Percentiles rank a stretch among this genome's conserved stretches.
Evolutionary conservation across 2,329 filamentous ascomycete species (phyloP).

Genomic region (Botrytis galanthina): DNA sequence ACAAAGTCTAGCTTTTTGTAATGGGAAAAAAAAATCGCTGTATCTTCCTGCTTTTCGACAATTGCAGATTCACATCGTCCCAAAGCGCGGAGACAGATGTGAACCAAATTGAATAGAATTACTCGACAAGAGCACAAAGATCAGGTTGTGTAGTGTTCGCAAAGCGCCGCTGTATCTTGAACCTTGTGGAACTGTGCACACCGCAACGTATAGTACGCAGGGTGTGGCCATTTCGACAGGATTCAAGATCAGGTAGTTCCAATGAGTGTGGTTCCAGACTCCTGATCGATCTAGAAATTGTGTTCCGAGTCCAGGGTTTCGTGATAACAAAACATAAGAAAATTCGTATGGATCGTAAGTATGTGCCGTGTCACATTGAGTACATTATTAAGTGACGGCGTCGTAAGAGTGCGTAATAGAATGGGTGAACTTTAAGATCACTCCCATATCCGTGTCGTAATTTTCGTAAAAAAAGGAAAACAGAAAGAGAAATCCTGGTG

Average conservation of each 20-base stretch:
- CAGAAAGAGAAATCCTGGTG: neutral
- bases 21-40: neutral
- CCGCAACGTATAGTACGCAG: neutral
- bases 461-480: neutral
- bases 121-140: neutral
- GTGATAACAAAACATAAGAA: neutral
- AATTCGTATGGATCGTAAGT: neutral
- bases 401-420: neutral
- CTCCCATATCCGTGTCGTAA: neutral
- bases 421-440: neutral
- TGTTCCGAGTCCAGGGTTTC: constrained; percentile 2
- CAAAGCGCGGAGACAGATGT: neutral
- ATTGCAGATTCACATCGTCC: neutral
- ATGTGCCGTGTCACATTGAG: neutral
- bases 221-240: neutral
- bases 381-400: neutral
- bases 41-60: neutral
- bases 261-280: neutral
- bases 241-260: constrained; percentile 1
- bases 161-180: neutral
- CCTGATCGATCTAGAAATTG: neutral
- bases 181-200: neutral
- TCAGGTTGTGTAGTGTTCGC: neutral
- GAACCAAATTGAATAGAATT: neutral
- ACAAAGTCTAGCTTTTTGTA: neutral